A percentile compares a stretch with the other conserved stretches of the same genome.
These are phyloP conservation scores for Ceratocystiopsis sp. DNA, from an alignment of 2,329 filamentous ascomycete species.

Conservation along the genomic window DNA sequence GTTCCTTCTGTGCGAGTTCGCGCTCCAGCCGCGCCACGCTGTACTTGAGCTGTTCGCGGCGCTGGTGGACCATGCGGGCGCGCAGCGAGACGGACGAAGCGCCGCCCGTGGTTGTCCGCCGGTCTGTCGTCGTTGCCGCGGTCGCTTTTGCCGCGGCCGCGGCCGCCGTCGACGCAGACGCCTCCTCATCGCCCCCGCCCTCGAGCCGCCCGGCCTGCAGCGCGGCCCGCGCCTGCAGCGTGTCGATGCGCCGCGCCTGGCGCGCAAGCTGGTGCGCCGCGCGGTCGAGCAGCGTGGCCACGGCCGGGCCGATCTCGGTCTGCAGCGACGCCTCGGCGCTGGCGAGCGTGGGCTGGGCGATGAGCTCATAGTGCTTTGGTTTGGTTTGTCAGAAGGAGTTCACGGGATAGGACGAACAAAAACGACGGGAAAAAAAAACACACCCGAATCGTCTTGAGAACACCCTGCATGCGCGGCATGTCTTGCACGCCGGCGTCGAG, in stretches of 20 bases:
- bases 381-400: not conserved
- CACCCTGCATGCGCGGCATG: slow-evolving; percentile 35
- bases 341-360: slow-evolving; percentile 67
- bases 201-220: slow-evolving; percentile 56
- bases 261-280: slow-evolving; percentile 74
- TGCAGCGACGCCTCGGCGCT: slow-evolving; percentile 70
- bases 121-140: too few relatives aligned
- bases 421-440: slow-evolving; percentile 10
- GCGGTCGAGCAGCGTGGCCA: slow-evolving; percentile 59
- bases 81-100: slow-evolving; percentile 25
- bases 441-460: slow-evolving; percentile 42
- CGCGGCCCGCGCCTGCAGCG: slow-evolving; percentile 65
- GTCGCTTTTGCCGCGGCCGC: slow-evolving; percentile 4
- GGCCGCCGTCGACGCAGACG: slow-evolving; percentile 1
- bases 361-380: slow-evolving; percentile 72
- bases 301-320: slow-evolving; percentile 79
- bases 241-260: slow-evolving; percentile 66
- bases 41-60: slow-evolving; percentile 74
- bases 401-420: not conserved
- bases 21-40: slow-evolving; percentile 72
- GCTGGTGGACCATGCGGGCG: slow-evolving; percentile 50
- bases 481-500: slow-evolving; percentile 39
- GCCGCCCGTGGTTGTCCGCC: slow-evolving; percentile 5
- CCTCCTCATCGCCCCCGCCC: slow-evolving; percentile 12
- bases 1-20: slow-evolving; percentile 62